Evolutionary conservation across 306 rosid species (phyloP), one percentile per base, ranked within the genome.

Genomic region (Prunus mira): DNA sequence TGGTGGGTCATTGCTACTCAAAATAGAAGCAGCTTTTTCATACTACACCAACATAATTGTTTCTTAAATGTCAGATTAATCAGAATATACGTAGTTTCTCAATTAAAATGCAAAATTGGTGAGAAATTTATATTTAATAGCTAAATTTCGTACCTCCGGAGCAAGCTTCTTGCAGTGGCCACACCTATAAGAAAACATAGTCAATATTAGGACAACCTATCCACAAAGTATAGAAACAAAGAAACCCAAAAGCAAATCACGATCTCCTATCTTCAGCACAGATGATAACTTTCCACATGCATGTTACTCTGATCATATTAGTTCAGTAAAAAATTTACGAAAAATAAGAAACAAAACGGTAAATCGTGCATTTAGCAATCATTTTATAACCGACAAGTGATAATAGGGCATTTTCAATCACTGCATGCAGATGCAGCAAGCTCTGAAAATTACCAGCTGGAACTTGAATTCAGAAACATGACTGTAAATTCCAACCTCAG

Each of bases 141-240:
- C 65, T 66, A 11, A n/a, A 9, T 46, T 65, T 46, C 19, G 75
- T 75, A 96, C 99, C 99, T 96, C 99, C 4, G 99, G 99, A 65
- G 91, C 96, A 55, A 96, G 93, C 66, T 80, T 84, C 98, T 89
- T 86, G 73, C 99, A 96, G 88, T 92, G 97, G n/a, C 99, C 97
- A 86, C 98, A 96, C 99, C 99, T 96, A 77, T 50, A 81, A 30
- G 56, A 45, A 24, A 32, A 67, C 46, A 47, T 0, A 22, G 6
- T 71, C 32, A 51, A 62, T 30, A 69, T 73, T 46, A 47, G 7
- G 7, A 38, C 18, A 19, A 10, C 6, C 25, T 10, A 73, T 22
- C 5, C 55, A 4, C 9, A 1, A 45, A 60, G 27, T 10, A 43
- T 13, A 12, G 19, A 45, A 41, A n/a, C 0, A 30, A 58, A 45